A percentile compares a stretch with the other conserved stretches of the same genome.
Conservation (phyloP, 305 asterid species). For the Rubia tinctorum region DNA sequence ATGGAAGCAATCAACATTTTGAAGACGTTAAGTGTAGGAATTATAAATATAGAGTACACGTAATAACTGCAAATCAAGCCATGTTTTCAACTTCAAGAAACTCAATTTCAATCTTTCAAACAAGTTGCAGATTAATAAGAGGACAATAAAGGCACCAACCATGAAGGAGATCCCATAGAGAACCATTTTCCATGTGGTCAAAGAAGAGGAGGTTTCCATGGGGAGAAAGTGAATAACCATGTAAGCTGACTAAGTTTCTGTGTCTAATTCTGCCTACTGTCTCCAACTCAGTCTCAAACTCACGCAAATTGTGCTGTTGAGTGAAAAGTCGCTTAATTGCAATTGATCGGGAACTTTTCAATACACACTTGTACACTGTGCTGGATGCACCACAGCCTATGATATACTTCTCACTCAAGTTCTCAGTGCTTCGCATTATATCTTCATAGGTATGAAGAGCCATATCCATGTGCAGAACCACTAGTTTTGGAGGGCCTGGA, state of each 20-base stretch:
- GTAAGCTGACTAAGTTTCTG: constrained; percentile 92
- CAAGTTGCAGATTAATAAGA: not conserved
- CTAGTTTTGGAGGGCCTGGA: constrained; percentile 75
- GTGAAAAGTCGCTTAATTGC: constrained; percentile 95
- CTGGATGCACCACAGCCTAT: constrained; percentile 98
- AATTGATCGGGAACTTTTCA: constrained; percentile 87
- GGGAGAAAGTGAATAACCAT: constrained; percentile 85
- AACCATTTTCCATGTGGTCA: constrained; percentile 96
- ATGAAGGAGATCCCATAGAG: constrained; percentile 99
- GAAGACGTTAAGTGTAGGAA: not conserved
- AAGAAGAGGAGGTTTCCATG: constrained; percentile 90
- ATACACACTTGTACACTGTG: constrained; percentile 81
- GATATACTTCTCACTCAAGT: constrained; percentile 80
- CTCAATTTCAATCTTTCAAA: constrained; percentile 1
- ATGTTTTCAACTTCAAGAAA: not conserved
- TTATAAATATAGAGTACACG: no score
- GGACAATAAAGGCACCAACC: constrained; percentile 37
- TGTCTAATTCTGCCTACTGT: constrained; percentile 91
- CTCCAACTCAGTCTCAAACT: constrained; percentile 91
- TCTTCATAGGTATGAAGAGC: constrained; percentile 94
- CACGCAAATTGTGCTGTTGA: constrained; percentile 53
- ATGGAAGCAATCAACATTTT: not conserved
- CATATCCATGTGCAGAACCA: constrained; percentile 95
- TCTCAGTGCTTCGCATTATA: constrained; percentile 88
- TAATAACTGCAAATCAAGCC: no score